phyloP scores from a whole-genome alignment of 2,329 filamentous ascomycete species.

The Colletotrichum coccodes region DNA sequence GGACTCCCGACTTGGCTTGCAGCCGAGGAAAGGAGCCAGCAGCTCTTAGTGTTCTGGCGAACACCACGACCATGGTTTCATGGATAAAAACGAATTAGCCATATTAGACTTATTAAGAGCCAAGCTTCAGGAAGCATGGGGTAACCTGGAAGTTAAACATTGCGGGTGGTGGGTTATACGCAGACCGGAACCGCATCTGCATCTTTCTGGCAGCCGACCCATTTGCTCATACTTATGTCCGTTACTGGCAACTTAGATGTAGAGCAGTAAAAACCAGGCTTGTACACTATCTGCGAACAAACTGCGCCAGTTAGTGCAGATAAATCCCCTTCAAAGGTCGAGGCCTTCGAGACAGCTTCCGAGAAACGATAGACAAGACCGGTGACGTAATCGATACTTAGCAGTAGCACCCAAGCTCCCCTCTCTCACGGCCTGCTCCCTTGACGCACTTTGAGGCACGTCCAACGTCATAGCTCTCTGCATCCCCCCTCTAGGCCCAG shows the following conservation, averaged over 20 bases:
- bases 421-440: background rate
- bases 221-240: background rate
- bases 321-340: background rate
- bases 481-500: background rate
- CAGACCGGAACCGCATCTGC: background rate
- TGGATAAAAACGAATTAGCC: background rate
- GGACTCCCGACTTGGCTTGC: conserved; percentile 17
- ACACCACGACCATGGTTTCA: background rate
- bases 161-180: background rate
- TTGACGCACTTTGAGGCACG: background rate
- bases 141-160: background rate
- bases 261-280: background rate
- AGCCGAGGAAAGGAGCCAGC: background rate
- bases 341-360: background rate
- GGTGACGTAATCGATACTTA: conserved; percentile 17
- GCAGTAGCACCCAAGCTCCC: background rate
- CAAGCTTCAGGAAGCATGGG: background rate
- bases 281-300: background rate
- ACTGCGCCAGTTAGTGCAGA: background rate
- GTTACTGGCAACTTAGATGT: background rate
- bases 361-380: background rate
- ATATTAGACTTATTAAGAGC: background rate
- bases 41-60: background rate
- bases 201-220: background rate
- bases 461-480: conserved; percentile 23